These are phyloP conservation scores for Annona squamosa DNA, from an alignment of 164 flowering plant species.

Conservation along the genomic window DNA sequence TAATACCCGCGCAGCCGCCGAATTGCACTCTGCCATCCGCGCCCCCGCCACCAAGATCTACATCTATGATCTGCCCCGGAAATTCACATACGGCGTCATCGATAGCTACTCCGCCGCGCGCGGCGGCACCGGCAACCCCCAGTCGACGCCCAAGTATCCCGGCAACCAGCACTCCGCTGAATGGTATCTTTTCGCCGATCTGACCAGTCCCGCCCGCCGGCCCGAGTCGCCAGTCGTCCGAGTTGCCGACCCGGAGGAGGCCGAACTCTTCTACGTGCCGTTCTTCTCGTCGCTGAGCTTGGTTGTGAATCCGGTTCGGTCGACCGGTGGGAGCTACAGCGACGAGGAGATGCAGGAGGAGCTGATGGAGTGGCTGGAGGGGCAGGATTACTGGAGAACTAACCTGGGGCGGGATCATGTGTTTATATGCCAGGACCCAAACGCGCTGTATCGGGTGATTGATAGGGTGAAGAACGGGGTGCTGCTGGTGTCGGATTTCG, in stretches of 20 bases:
- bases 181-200: conserved; percentile 75
- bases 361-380: conserved; percentile 76
- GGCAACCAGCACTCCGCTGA: conserved; percentile 95
- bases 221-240: conserved; percentile 36
- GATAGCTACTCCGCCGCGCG: conserved; percentile 66
- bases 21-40: background rate
- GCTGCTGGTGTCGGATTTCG: conserved; percentile 82
- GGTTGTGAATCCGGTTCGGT: conserved; percentile 67
- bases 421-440: conserved; percentile 85
- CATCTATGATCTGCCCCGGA: conserved; percentile 71
- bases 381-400: conserved; percentile 73
- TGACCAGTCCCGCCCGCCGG: conserved; percentile 34
- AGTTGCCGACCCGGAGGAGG: conserved; percentile 73
- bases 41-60: conserved; percentile 37
- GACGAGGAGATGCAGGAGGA: conserved; percentile 84
- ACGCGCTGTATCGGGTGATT: conserved; percentile 69
- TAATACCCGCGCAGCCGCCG: conserved; percentile 8
- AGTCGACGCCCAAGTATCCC: conserved; percentile 48
- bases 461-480: conserved; percentile 75
- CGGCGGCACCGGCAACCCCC: conserved; percentile 10
- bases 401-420: conserved; percentile 92
- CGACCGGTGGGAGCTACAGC: conserved; percentile 34
- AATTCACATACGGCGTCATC: conserved; percentile 82
- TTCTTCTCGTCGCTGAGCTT: conserved; percentile 87
- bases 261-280: conserved; percentile 89